phyloP scores from a whole-genome alignment of 768 basidiomycete species.

The Daedaleopsis nitida region DNA sequence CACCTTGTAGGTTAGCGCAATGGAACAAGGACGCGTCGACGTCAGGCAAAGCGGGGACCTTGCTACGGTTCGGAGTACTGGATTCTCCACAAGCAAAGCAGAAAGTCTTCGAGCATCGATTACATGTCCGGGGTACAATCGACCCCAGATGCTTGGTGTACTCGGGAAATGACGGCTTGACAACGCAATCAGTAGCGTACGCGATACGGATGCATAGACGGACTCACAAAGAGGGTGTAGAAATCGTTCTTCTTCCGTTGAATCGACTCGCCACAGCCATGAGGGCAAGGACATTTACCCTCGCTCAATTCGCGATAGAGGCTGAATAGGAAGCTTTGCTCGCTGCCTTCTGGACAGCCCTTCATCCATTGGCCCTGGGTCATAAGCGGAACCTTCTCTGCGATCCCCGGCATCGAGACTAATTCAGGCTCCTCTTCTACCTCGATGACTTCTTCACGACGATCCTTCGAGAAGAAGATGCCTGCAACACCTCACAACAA shows the following conservation, averaged over 20 bases:
- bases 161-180: slow-evolving; percentile 68
- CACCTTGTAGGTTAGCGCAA: slow-evolving; percentile 87
- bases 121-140: slow-evolving; percentile 61
- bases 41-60: slow-evolving; percentile 33
- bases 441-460: slow-evolving; percentile 90
- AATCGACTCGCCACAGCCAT: slow-evolving; percentile 67
- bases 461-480: slow-evolving; percentile 94
- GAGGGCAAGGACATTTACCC: slow-evolving; percentile 68
- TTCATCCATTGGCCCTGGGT: slow-evolving; percentile 96
- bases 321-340: slow-evolving; percentile 86
- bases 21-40: slow-evolving; percentile 74
- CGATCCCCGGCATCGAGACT: slow-evolving; percentile 42
- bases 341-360: slow-evolving; percentile 91
- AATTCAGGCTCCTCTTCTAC: slow-evolving; percentile 77
- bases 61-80: slow-evolving; percentile 26
- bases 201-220: too few relatives aligned
- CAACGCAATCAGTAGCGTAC: slow-evolving; percentile 12
- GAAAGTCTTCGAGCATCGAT: slow-evolving; percentile 33
- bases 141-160: slow-evolving; percentile 68
- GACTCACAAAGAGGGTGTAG: slow-evolving; percentile 78
- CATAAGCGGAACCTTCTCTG: slow-evolving; percentile 64
- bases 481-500: slow-evolving; percentile 45
- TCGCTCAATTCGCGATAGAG: slow-evolving; percentile 75
- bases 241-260: slow-evolving; percentile 74
- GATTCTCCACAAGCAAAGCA: slow-evolving; percentile 54